Evolutionary conservation across 2,329 filamentous ascomycete genomes (phyloP).

Genomic region (Colletotrichum sp.): DNA sequence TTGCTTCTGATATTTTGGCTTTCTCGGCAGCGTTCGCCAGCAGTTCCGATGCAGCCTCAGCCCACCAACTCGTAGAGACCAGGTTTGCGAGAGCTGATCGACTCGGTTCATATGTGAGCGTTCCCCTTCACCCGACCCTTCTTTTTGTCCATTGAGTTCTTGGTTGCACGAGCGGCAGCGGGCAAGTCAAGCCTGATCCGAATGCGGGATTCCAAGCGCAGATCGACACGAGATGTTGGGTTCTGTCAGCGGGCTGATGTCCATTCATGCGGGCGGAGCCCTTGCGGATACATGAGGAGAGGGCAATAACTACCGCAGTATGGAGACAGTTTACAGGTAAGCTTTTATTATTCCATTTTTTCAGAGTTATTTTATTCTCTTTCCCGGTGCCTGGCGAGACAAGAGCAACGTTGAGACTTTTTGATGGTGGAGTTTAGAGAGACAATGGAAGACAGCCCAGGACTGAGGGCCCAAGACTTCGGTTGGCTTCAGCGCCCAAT

Average conservation of each 20-base stretch:
- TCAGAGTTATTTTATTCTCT: not conserved
- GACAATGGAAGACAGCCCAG: not conserved
- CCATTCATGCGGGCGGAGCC: not conserved
- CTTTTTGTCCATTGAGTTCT: not conserved
- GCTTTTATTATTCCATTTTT: not conserved
- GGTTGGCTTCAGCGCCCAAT: not conserved
- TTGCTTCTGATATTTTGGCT: not conserved
- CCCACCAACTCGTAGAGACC: not conserved
- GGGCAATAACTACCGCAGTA: not conserved
- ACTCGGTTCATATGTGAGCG: not conserved
- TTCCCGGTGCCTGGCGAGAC: not conserved
- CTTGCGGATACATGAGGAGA: not conserved
- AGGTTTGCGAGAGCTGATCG: not conserved
- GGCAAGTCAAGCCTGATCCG: not conserved
- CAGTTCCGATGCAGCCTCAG: not conserved
- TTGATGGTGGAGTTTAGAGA: not conserved
- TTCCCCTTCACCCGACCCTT: not conserved
- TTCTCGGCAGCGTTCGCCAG: not conserved
- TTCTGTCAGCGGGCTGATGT: not conserved
- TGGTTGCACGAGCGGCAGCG: not conserved
- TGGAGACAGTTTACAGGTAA: not conserved
- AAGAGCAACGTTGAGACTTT: not conserved
- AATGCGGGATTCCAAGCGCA: not conserved
- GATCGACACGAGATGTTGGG: not conserved
- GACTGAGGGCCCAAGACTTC: not conserved